Evolutionary conservation across 1,139 yeast genomes (phyloP), one percentile per base, ranked within the genome.

Genomic region (Suhomyces choctaworum): DNA sequence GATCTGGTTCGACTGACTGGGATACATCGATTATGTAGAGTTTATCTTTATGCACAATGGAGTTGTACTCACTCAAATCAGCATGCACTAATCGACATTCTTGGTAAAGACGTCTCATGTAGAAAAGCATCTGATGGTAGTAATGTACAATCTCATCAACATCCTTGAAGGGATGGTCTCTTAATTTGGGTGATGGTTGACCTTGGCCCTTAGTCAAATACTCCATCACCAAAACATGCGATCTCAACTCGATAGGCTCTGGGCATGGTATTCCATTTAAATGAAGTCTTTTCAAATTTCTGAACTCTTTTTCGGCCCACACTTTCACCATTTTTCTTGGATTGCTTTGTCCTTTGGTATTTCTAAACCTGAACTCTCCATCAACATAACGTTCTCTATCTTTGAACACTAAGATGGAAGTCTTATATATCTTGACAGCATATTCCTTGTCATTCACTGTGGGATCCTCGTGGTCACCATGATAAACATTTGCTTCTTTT

Each of bases 251-350:
- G 13, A 88, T 61, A 1, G 99, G 98, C 54, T 86, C 84, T 0
- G 99, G 98, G 36, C 90, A 84, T 10, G 96, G 95, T 30, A 94
- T 85, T 0, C 95, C 95, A 40, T 80, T 75, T 32, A 73, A 62
- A 56, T 85, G 70, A 16, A 94, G 70, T 54, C 99, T 72, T 55
- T 87, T 90, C 59, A 94, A 70, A 56, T 94, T 94, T 39, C 99
- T 67, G 50, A 89, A 90, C 61, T 94, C 99, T 55, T 94, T 94
- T 58, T 94, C 98, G 0, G 98, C 98, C 99, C 99, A 94, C 22
- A 90, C 74, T 58, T 88, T 87, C 42, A 94, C 96, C 97, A 94
- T 92, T 56, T 90, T 90, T 51, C 98, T 74, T 6, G 98, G 97
- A 52, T 94, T 94, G 48, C 89, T 88, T 52, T 88, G 90, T 41